Evolutionary conservation across 148 eudicot species (phyloP), one percentile per base, ranked within the genome.

Genomic region (Cornus suecica): DNA sequence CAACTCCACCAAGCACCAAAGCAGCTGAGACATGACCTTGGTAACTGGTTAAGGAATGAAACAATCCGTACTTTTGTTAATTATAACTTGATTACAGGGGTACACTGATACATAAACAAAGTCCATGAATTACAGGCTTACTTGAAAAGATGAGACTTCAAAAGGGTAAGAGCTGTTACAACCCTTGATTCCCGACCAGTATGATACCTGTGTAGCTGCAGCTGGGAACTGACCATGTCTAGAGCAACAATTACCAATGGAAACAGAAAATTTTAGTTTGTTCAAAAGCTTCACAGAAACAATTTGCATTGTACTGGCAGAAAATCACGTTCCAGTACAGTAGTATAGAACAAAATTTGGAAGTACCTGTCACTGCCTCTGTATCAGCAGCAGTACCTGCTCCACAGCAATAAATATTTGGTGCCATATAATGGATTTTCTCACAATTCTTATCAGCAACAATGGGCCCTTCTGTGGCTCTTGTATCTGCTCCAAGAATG

Each of bases 321-420:
- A 24, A 73, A 14, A 22, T 16, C 51, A 32, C 2, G 26, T 28
- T 37, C 42, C 18, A 29, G 45, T 10, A 29, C 20, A 22, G 34
- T 28, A 26, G 25, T n/a, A 80, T 25, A 32, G 20, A 56, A 64
- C 25, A 27, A 30, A 37, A 42, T n/a, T 32, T 30, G 41, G 14
- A 34, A 71, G 56, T 82, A 95, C 99, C 99, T 66, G 97, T 95
- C 67, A 92, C 97, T 7, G 96, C 96, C 82, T 95, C 97, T 23
- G 97, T 95, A 87, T 95, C 99, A 69, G 99, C 97, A 79, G 99
- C 99, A 67, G 97, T 92, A 65, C 98, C 95, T 64, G 98, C 97
- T 76, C 98, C 98, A 88, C 98, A 94, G 74, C 98, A 92, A 78
- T 92, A 94, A 25, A 92, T 94, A 72, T 92, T 94, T 37, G 96